Evolutionary conservation across 169 alveolate species (phyloP).

Genomic region (Perkinsus olseni): DNA sequence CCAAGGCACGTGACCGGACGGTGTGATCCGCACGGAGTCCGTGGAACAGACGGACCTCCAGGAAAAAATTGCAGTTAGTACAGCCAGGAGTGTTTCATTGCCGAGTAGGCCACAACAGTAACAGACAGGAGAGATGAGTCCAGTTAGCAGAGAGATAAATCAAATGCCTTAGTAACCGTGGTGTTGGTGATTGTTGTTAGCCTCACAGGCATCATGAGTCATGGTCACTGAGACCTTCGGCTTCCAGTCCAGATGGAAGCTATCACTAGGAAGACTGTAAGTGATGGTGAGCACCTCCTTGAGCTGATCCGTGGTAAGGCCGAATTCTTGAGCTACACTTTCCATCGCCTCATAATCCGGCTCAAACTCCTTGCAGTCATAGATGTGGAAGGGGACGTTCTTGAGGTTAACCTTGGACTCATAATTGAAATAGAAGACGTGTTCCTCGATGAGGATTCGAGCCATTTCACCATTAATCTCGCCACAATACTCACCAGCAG

Average conservation of each 20-base stretch:
- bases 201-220: not conserved
- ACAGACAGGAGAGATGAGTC: not conserved
- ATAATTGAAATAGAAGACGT: not conserved
- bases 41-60: no score
- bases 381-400: not conserved
- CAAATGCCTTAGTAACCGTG: not conserved
- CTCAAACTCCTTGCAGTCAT: not conserved
- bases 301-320: not conserved
- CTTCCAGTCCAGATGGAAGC: not conserved
- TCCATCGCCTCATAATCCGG: not conserved
- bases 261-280: not conserved
- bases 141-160: not conserved
- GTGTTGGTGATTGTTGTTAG: not conserved
- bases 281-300: not conserved
- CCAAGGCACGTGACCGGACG: not conserved
- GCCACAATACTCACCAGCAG: not conserved
- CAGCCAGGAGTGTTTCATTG: no score
- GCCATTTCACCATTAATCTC: not conserved
- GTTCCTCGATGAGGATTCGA: not conserved
- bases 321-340: not conserved
- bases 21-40: not conserved
- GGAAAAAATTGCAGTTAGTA: no score
- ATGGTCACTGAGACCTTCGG: not conserved
- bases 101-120: no score
- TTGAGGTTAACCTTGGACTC: not conserved